Conservation (phyloP, 2,329 filamentous ascomycete species). For the Aphanocladium album region DNA sequence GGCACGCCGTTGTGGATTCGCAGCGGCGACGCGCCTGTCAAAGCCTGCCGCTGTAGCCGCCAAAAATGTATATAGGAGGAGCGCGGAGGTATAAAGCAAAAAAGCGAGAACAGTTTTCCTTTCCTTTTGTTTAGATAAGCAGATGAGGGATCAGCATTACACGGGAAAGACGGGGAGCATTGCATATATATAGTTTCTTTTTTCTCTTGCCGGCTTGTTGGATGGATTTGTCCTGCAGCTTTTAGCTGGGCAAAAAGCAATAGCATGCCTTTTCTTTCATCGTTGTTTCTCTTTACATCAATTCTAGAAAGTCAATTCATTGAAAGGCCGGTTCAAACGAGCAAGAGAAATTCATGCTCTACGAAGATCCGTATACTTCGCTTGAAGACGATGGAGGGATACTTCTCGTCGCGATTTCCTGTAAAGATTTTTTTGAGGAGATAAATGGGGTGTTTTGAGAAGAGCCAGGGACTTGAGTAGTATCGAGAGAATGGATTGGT, state of each 20-base stretch:
- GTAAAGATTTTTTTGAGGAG: too few relatives aligned
- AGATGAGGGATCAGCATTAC: not conserved
- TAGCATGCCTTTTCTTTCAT: not conserved
- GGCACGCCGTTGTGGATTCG: not conserved
- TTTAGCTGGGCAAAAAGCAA: not conserved
- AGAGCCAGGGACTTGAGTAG: too few relatives aligned
- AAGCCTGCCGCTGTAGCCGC: not conserved
- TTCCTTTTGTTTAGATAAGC: not conserved
- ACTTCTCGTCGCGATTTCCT: too few relatives aligned
- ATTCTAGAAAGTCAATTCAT: too few relatives aligned
- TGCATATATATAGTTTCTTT: slow-evolving; percentile 3
- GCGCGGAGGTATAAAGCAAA: not conserved
- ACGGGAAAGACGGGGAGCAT: not conserved
- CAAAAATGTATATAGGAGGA: not conserved
- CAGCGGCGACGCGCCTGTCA: slow-evolving; percentile 8
- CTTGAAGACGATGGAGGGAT: too few relatives aligned
- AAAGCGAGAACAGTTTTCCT: slow-evolving; percentile 3
- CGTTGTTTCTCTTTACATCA: too few relatives aligned
- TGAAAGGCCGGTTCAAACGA: too few relatives aligned
- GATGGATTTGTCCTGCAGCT: not conserved
- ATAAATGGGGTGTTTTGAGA: too few relatives aligned
- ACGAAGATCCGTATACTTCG: too few relatives aligned
- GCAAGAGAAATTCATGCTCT: too few relatives aligned
- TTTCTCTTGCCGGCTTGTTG: not conserved
- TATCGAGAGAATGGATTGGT: not conserved